A percentile compares a stretch with the other conserved stretches of the same genome.
These are phyloP conservation scores for Mycena amicta DNA, from an alignment of 768 basidiomycete genomes.

Conservation along the genomic window DNA sequence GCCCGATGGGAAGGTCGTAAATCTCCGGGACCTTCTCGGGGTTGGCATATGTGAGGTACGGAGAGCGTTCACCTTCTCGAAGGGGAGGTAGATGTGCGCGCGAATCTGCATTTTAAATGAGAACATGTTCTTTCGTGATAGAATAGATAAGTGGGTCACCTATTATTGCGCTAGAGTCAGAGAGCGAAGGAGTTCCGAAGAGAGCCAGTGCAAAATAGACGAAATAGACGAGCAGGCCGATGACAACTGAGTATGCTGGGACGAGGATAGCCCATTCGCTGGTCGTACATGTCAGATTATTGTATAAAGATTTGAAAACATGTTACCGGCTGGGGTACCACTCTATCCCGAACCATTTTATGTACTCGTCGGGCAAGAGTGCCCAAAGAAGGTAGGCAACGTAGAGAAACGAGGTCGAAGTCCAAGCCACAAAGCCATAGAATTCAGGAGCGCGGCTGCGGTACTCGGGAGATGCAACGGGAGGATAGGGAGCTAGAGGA, in stretches of 20 bases:
- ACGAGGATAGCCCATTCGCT: conserved; percentile 88
- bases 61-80: conserved; percentile 34
- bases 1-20: neutral
- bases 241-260: conserved; percentile 74
- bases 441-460: conserved; percentile 80
- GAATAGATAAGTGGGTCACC: too few relatives aligned
- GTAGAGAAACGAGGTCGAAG: conserved; percentile 72
- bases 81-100: conserved; percentile 52
- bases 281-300: too few relatives aligned
- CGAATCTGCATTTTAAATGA: conserved; percentile 59
- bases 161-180: conserved; percentile 65
- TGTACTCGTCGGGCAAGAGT: conserved; percentile 70
- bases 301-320: too few relatives aligned
- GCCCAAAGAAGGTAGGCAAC: conserved; percentile 79
- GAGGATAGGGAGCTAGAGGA: conserved; percentile 48
- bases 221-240: conserved; percentile 75
- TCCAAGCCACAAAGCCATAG: conserved; percentile 90
- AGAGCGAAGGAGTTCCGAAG: conserved; percentile 68
- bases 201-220: conserved; percentile 78
- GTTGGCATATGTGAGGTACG: conserved; percentile 53
- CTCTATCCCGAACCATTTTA: conserved; percentile 63
- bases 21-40: conserved; percentile 24
- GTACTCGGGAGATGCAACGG: too few relatives aligned
- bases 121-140: too few relatives aligned
- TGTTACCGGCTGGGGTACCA: conserved; percentile 90